A percentile compares a stretch with the other conserved stretches of the same genome.
phyloP scores from a whole-genome alignment of 768 basidiomycete genomes.

The Collybia sp. region DNA sequence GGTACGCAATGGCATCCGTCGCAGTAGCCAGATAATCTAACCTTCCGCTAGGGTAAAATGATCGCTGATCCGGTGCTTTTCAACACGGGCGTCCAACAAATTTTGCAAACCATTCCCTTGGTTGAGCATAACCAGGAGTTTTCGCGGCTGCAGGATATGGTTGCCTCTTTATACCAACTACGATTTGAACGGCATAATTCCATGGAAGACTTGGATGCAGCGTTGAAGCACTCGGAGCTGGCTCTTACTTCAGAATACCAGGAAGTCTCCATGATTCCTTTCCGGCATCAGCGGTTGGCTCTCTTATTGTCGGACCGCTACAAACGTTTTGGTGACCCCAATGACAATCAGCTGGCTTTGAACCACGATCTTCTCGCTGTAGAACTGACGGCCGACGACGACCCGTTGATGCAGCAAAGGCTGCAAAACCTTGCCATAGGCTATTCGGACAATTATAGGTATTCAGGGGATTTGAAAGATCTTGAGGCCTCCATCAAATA shows the following conservation, averaged over 20 bases:
- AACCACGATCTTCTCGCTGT: background rate
- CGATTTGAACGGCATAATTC: background rate
- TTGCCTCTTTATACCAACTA: background rate
- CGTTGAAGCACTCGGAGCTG: background rate
- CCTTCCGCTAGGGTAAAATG: no score
- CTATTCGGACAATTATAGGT: slow-evolving; percentile 1
- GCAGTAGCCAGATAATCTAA: no score
- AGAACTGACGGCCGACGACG: no score
- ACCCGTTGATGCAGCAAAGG: background rate
- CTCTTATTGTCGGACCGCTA: slow-evolving; percentile 1
- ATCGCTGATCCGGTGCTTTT: no score
- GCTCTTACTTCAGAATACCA: no score
- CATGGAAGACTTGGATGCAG: background rate
- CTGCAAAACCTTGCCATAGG: slow-evolving; percentile 3
- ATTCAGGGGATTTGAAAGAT: background rate
- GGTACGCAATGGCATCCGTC: no score
- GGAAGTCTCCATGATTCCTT: no score
- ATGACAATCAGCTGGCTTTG: slow-evolving; percentile 1
- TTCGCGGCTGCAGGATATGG: background rate
- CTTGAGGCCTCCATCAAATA: background rate
- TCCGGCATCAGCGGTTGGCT: background rate
- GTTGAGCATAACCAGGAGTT: no score
- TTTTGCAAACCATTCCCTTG: no score
- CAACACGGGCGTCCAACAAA: no score
- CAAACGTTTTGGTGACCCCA: background rate